Evolutionary conservation across 2,329 filamentous ascomycete species (phyloP), one percentile per base, ranked within the genome.

Genomic region (Pseudocercospora macadamiae): DNA sequence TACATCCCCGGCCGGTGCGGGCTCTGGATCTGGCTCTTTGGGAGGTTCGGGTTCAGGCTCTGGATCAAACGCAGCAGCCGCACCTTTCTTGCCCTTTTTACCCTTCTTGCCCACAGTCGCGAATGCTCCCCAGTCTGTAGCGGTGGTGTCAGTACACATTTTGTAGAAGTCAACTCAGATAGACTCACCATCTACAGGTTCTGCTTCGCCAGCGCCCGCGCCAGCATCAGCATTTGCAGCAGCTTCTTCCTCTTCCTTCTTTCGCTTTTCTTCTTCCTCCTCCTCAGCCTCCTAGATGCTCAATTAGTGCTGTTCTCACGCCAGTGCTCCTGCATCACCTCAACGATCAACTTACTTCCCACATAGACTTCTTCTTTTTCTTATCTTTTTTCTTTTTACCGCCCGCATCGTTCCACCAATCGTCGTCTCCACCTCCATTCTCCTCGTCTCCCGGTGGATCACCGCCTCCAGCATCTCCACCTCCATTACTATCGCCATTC

Each of bases 371-470:
- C 64, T 75, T 76, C 67, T 77, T 75, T 64, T 76, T 77, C 65
- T 75, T 74, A 62, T 76, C 76, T 58, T 74, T 72, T 21, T 71
- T 73, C 62, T 76, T 77, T 54, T 73, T 73, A 10, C 66, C 65
- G 7, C 67, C 66, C 19, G 58, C 65, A 49, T 58, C 59, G 23
- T 68, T 68, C 64, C 64, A 70, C 64, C 66, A 72, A 30, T 75
- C 73, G 30, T 76, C 75, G 9, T 70, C 73, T 8, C 63, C 70
- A 18, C 61, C 68, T 18, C 68, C 70, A n/a, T 67, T 66, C 23
- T 64, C 66, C 54, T 70, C 70, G 16, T 47, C 47, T 9, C 63
- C 68, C 14, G 65, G 66, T 10, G 56, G 66, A 52, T 60, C 69
- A 25, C 63, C 68, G 12, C 62, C 68, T 21, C 57, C 70, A 19